Evolutionary conservation across 1,284 basidiomycete genomes (phyloP).

Genomic region (Cutaneotrichosporon cyanovorans): DNA sequence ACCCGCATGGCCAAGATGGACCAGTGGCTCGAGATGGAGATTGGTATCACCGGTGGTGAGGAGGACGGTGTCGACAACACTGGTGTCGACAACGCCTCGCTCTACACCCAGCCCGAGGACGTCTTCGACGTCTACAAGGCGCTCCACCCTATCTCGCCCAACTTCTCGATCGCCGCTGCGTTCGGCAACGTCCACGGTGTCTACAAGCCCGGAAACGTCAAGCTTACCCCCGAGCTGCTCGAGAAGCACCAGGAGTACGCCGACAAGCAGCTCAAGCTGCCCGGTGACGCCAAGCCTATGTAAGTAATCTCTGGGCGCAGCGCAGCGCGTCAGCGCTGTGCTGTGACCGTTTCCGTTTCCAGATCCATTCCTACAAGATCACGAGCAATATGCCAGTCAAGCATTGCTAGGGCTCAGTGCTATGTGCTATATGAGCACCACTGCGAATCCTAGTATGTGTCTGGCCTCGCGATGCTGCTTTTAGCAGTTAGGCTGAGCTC

Average conservation of each 20-base stretch:
- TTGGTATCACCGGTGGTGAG: constrained; percentile 99
- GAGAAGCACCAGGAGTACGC: constrained; percentile 83
- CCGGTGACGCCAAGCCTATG: constrained; percentile 55
- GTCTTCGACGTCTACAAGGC: constrained; percentile 86
- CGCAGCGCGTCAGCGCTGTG: no score
- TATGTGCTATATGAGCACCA: no score
- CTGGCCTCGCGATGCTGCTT: no score
- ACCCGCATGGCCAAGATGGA: constrained; percentile 87
- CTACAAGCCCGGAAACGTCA: constrained; percentile 91
- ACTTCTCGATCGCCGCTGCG: constrained; percentile 87
- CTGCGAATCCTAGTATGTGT: no score
- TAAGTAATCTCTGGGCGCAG: constrained; percentile 48
- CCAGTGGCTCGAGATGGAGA: constrained; percentile 99
- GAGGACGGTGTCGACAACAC: constrained; percentile 99
- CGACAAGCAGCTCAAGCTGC: constrained; percentile 60
- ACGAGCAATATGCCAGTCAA: no score
- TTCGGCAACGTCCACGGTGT: constrained; percentile 96
- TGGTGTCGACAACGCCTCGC: constrained; percentile 80
- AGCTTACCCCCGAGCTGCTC: constrained; percentile 84
- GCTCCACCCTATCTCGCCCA: constrained; percentile 75
- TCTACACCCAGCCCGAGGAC: constrained; percentile 98
- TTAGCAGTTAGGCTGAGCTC: no score
- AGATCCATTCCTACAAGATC: background rate
- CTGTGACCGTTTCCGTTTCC: background rate
- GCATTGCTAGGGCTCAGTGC: no score